A percentile compares a stretch with the other conserved stretches of the same genome.
Conservation (phyloP, 108 stramenopile genomes). For the Stephanodiscus triporus region DNA sequence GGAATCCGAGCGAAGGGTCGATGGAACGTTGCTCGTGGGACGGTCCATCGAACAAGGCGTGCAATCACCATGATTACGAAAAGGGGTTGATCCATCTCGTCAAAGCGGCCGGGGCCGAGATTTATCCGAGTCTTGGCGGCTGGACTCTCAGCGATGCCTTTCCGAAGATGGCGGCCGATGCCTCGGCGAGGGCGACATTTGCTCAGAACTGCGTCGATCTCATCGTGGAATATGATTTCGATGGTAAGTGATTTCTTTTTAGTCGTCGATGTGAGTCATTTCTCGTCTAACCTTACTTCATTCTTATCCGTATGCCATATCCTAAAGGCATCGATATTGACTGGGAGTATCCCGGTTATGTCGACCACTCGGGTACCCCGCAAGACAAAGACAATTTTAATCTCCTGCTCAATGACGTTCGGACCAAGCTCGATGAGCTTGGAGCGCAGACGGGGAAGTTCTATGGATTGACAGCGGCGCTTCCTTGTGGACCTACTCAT, state of each 20-base stretch:
- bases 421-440: constrained; percentile 37
- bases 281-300: background rate
- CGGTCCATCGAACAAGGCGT: constrained; percentile 16
- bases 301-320: background rate
- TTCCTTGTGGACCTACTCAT: constrained; percentile 48
- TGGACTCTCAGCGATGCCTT: constrained; percentile 46
- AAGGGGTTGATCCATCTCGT: constrained; percentile 32
- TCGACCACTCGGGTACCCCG: constrained; percentile 44
- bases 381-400: constrained; percentile 45
- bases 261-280: too few relatives aligned
- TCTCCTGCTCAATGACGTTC: constrained; percentile 49
- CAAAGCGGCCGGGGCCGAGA: constrained; percentile 35
- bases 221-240: constrained; percentile 28
- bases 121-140: constrained; percentile 37
- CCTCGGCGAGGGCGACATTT: constrained; percentile 15
- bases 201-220: constrained; percentile 34
- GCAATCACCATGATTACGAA: constrained; percentile 20
- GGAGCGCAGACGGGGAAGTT: constrained; percentile 36
- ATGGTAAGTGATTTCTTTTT: constrained; percentile 22
- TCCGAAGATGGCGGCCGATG: constrained; percentile 23
- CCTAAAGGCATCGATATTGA: constrained; percentile 37
- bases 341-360: constrained; percentile 50
- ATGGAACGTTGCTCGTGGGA: constrained; percentile 30
- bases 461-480: constrained; percentile 51
- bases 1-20: constrained; percentile 22